A percentile compares a stretch with the other conserved stretches of the same genome.
phyloP scores from a whole-genome alignment of 495 filamentous ascomycete species.

The Polyplosphaeria fusca region DNA sequence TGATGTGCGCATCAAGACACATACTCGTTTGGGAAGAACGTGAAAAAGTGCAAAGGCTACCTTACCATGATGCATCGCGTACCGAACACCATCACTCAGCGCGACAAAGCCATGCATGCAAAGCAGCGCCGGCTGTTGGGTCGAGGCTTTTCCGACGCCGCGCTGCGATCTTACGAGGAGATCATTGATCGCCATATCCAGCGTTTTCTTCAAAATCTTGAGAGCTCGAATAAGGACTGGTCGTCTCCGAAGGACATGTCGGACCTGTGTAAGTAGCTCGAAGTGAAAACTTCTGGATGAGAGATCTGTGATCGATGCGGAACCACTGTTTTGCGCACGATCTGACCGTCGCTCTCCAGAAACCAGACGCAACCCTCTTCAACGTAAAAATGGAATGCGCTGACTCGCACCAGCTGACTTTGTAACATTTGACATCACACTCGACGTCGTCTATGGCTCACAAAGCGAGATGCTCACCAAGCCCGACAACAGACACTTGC shows the following conservation, averaged over 20 bases:
- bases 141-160: conserved; percentile 31
- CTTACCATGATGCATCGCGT: conserved; percentile 6
- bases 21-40: conserved; percentile 12
- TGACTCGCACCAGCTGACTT: background rate
- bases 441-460: background rate
- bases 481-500: background rate
- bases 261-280: background rate
- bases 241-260: conserved; percentile 6
- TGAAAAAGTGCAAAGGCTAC: conserved; percentile 6
- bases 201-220: conserved; percentile 23
- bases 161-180: conserved; percentile 24
- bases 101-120: conserved; percentile 9
- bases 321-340: no score
- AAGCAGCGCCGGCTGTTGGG: conserved; percentile 4
- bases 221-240: background rate
- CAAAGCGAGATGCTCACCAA: background rate
- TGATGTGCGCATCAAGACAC: conserved; percentile 1
- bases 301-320: background rate
- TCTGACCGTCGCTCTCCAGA: no score
- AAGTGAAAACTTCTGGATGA: background rate
- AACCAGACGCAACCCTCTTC: background rate
- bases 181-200: conserved; percentile 21
- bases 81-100: background rate
- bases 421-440: background rate
- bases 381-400: background rate